A percentile compares a stretch with the other conserved stretches of the same genome.
phyloP scores from a whole-genome alignment of 306 rosid species.

The Cicer cuneatum region DNA sequence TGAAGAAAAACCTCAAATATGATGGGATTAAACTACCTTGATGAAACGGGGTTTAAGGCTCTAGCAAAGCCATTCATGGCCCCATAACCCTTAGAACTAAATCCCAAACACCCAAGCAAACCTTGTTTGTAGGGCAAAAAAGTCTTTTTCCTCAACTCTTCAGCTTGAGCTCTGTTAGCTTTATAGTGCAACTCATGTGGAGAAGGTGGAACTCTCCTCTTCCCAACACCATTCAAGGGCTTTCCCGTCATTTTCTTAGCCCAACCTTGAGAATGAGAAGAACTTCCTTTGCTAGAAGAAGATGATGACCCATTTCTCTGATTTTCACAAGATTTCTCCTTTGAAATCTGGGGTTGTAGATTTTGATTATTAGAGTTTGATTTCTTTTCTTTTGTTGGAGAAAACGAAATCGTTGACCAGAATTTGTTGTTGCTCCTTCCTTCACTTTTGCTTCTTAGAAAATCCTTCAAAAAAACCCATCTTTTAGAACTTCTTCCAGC shows the following conservation, averaged over 20 bases:
- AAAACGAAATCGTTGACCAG: constrained; percentile 83
- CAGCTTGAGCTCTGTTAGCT: constrained; percentile 88
- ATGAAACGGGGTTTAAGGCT: constrained; percentile 91
- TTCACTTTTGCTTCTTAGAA: constrained; percentile 95
- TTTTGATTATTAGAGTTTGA: not conserved
- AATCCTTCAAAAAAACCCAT: constrained; percentile 87
- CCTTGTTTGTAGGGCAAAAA: constrained; percentile 93
- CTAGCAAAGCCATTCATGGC: constrained; percentile 96
- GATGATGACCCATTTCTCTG: constrained; percentile 25
- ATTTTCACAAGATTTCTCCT: constrained; percentile 39
- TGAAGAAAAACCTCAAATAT: not conserved
- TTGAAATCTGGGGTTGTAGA: constrained; percentile 38
- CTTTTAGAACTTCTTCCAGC: constrained; percentile 91
- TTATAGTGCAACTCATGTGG: constrained; percentile 94
- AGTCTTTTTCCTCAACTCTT: constrained; percentile 92
- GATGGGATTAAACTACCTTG: constrained; percentile 64
- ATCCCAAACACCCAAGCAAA: constrained; percentile 90
- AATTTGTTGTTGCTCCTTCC: constrained; percentile 91
- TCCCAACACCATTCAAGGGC: constrained; percentile 80
- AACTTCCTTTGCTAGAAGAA: constrained; percentile 26
- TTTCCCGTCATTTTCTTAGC: constrained; percentile 63
- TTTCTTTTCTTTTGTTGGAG: constrained; percentile 77
- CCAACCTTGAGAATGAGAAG: constrained; percentile 30
- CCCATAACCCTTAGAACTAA: constrained; percentile 94
- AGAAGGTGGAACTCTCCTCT: constrained; percentile 74